Evolutionary conservation across 2,329 filamentous ascomycete species (phyloP), one percentile per base, ranked within the genome.

Genomic region (Hypoxylon sp.): DNA sequence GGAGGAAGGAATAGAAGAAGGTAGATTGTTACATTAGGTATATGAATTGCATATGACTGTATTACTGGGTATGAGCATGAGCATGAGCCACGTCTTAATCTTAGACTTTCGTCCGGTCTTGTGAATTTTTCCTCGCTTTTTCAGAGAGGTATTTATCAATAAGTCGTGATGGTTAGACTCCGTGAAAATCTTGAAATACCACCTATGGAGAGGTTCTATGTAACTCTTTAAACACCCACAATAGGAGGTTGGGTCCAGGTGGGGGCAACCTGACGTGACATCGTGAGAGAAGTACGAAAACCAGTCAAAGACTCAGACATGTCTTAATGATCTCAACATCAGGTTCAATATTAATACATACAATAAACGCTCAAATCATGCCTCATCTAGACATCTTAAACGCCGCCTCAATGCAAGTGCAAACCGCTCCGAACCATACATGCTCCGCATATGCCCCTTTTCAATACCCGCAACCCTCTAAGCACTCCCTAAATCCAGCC

Each of bases 11-110:
- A 41, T 53, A 43, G 13, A 51, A 46, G 25, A 23, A 19, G 63
- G 63, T 64, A 67, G 67, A 67, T 69, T 69, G 63, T 60, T 21
- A 67, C 14, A 64, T 14, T 66, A n/a, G n/a, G n/a, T n/a, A 63
- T 36, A 56, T 3, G 28, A 5, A 36, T 41, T 59, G 10, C n/a
- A 23, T 6, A 28, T 9, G 34, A 49, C 21, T 41, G 10, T 19
- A 23, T 9, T 56, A 21, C 34, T 59, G 57, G 53, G 19, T 51
- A 49, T 43, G 11, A 19, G 38, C 21, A 25, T 17, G 19, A 48
- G 21, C 21, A 25, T 17, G 19, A 48, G 21, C 14, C 25, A 19
- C 6, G 9, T 43, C 25, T 32, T 9, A 30, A 30, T 2, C 9
- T 7, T 30, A 17, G 4, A n/a, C 3, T 5, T 46, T 7, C 1